These are phyloP conservation scores for Sclerotinia glacialis DNA, from an alignment of 2,329 filamentous ascomycete species.

Conservation along the genomic window DNA sequence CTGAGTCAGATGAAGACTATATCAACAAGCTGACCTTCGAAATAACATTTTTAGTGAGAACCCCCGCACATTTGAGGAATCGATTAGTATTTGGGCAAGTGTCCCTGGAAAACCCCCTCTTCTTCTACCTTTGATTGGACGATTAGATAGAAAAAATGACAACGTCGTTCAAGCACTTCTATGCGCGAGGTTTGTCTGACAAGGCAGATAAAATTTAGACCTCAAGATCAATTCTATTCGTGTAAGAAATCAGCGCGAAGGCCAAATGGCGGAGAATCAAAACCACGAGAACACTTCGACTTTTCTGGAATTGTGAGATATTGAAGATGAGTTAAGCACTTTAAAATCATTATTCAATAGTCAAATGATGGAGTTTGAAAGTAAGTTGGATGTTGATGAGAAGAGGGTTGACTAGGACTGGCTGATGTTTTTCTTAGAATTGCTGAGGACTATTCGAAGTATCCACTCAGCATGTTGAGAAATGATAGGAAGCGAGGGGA, in stretches of 20 bases:
- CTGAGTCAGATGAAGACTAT: conserved; percentile 19
- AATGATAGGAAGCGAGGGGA: conserved; percentile 1
- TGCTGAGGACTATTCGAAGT: conserved; percentile 18
- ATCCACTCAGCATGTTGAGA: conserved; percentile 14
- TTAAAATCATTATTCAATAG: conserved; percentile 10
- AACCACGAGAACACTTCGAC: conserved; percentile 25
- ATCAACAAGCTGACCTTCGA: conserved; percentile 25
- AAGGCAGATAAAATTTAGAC: conserved; percentile 19
- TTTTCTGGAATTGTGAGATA: conserved; percentile 22
- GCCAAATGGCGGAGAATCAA: conserved; percentile 17
- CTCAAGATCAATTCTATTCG: conserved; percentile 18
- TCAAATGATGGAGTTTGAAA: conserved; percentile 11
- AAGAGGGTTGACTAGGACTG: conserved; percentile 13
- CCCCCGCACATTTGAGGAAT: conserved; percentile 24
- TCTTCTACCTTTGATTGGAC: background rate
- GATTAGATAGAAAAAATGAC: conserved; percentile 23
- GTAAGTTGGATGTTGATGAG: conserved; percentile 17
- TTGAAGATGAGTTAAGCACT: conserved; percentile 25
- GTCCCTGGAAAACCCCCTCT: background rate
- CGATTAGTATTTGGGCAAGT: conserved; percentile 25
- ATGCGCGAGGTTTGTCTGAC: conserved; percentile 18
- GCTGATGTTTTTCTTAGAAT: background rate
- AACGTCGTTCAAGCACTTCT: conserved; percentile 22
- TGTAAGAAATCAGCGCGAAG: conserved; percentile 22
- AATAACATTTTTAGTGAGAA: conserved; percentile 26